Conservation (phyloP, 495 filamentous ascomycete genomes). For the Neurospora sp. region DNA sequence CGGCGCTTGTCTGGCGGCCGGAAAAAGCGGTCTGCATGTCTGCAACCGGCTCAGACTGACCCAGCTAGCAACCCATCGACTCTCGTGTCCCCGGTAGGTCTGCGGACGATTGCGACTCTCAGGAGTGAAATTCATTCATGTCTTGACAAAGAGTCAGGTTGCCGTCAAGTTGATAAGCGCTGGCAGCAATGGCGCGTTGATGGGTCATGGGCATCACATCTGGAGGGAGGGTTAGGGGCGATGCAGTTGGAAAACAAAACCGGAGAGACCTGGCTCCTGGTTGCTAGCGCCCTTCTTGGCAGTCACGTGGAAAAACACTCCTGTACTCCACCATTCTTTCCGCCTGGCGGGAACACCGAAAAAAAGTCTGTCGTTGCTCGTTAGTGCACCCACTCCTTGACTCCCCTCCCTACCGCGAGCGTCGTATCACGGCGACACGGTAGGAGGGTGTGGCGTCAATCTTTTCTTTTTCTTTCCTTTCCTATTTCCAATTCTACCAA, state of each 20-base stretch:
- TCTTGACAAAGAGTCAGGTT: background rate
- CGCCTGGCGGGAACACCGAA: slow-evolving; percentile 13
- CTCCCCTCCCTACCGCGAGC: background rate
- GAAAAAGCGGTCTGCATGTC: background rate
- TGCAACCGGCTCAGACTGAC: background rate
- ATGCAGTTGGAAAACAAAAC: background rate
- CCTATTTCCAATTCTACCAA: background rate
- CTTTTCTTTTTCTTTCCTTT: background rate
- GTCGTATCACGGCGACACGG: background rate
- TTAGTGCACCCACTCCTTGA: background rate
- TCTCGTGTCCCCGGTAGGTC: background rate
- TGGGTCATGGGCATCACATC: background rate
- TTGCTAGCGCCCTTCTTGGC: slow-evolving; percentile 6
- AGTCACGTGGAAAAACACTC: slow-evolving; percentile 15
- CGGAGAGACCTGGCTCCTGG: background rate
- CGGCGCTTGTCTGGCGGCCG: background rate
- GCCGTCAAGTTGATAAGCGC: background rate
- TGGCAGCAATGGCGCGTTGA: background rate
- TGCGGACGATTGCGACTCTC: background rate
- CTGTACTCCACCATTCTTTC: slow-evolving; percentile 19
- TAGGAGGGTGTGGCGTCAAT: background rate
- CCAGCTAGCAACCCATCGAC: background rate
- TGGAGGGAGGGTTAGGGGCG: background rate
- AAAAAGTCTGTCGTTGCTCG: background rate
- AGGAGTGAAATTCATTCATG: background rate